phyloP scores from a whole-genome alignment of 768 basidiomycete species.

The Psilocybe azurescens region DNA sequence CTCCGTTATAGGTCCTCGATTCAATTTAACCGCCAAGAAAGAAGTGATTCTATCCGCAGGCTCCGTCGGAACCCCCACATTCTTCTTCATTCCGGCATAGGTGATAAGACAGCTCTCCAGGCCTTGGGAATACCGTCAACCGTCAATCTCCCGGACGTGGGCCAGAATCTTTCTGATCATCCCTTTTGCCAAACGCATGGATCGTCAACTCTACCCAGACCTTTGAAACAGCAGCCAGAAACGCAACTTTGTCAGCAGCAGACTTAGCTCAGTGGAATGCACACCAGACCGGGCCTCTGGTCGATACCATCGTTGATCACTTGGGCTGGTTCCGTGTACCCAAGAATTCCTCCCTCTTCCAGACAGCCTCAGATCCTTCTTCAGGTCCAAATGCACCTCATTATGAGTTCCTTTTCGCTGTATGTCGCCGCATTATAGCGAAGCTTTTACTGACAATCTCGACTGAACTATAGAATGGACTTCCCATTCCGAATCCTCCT shows the following conservation, averaged over 20 bases:
- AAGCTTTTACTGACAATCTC: not conserved
- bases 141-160: slow-evolving; percentile 39
- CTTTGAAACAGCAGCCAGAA: not conserved
- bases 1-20: slow-evolving; percentile 13
- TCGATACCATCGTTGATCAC: not conserved
- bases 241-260: not conserved
- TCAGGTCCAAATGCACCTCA: slow-evolving; percentile 7
- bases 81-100: slow-evolving; percentile 38
- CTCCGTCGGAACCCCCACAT: slow-evolving; percentile 38
- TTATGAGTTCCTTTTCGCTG: not conserved
- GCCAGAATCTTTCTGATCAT: slow-evolving; percentile 41
- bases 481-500: not conserved
- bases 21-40: slow-evolving; percentile 42
- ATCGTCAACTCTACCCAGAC: slow-evolving; percentile 17
- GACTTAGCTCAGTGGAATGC: not conserved
- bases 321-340: slow-evolving; percentile 5
- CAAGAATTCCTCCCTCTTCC: slow-evolving; percentile 1
- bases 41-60: slow-evolving; percentile 45
- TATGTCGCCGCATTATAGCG: not conserved
- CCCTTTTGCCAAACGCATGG: slow-evolving; percentile 24
- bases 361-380: slow-evolving; percentile 4
- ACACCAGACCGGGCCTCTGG: not conserved
- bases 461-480: not conserved
- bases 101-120: slow-evolving; percentile 29
- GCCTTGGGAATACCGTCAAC: slow-evolving; percentile 29